Evolutionary conservation across 2,329 filamentous ascomycete genomes (phyloP).

Genomic region (Alternaria atra): DNA sequence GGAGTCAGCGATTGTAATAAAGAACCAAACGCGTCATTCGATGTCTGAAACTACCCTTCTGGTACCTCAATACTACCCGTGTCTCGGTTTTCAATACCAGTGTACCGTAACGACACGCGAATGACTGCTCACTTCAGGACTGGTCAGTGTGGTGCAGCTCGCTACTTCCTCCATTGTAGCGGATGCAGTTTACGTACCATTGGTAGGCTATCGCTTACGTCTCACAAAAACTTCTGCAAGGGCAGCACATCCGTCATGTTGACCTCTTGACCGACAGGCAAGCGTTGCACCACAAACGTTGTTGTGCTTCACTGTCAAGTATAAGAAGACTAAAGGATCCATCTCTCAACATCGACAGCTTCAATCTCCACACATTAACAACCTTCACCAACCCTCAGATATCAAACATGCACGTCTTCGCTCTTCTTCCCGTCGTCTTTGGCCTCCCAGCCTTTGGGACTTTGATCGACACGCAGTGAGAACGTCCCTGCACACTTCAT

Average conservation of each 20-base stretch:
- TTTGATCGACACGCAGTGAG: constrained; percentile 24
- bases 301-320: background rate
- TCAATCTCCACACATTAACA: background rate
- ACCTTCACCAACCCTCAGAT: background rate
- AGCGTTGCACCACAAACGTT: background rate
- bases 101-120: constrained; percentile 13
- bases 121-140: constrained; percentile 11
- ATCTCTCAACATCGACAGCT: background rate
- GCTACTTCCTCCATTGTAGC: background rate
- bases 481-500: too few relatives aligned
- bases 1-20: background rate
- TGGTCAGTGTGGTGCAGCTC: background rate
- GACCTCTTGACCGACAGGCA: background rate
- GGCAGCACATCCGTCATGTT: background rate
- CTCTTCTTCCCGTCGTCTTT: constrained; percentile 32
- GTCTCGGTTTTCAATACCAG: background rate
- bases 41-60: background rate
- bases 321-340: constrained; percentile 3
- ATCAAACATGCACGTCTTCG: constrained; percentile 34
- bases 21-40: background rate
- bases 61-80: background rate
- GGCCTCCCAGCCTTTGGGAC: constrained; percentile 17
- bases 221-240: background rate
- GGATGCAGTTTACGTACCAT: background rate
- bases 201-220: background rate